Evolutionary conservation across 108 stramenopile genomes (phyloP).

Genomic region (Parietichytrium sp.): DNA sequence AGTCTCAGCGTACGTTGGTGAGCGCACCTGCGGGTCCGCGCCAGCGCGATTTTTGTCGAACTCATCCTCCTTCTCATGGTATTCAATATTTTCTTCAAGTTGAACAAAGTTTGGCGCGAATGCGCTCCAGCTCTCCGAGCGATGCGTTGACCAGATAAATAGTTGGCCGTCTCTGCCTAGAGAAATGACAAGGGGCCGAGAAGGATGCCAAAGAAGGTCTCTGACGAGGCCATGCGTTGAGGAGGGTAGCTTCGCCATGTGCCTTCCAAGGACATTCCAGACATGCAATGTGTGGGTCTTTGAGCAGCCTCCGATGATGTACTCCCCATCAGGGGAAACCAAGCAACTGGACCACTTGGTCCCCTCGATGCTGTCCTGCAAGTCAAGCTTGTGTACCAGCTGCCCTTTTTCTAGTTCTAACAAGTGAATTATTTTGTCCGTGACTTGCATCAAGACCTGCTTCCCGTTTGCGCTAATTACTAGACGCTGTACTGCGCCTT

Average conservation of each 20-base stretch:
- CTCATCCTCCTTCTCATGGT: constrained; percentile 36
- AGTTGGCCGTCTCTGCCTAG: constrained; percentile 4
- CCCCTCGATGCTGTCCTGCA: constrained; percentile 17
- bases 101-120: constrained; percentile 35
- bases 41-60: constrained; percentile 28
- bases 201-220: constrained; percentile 19
- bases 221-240: not conserved
- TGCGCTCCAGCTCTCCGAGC: constrained; percentile 26
- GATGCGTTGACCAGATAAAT: constrained; percentile 10
- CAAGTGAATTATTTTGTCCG: constrained; percentile 21
- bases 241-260: constrained; percentile 24
- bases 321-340: constrained; percentile 28
- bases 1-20: too few relatives aligned
- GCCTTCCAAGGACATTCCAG: constrained; percentile 29
- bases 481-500: not conserved
- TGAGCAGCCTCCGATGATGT: constrained; percentile 26
- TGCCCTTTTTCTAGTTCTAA: not conserved
- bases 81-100: not conserved
- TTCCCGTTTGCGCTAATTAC: not conserved
- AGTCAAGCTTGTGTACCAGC: not conserved
- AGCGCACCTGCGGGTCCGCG: too few relatives aligned
- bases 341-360: constrained; percentile 22
- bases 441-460: not conserved
- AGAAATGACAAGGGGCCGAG: not conserved
- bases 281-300: constrained; percentile 3